phyloP scores from a whole-genome alignment of 352 stramenopile species.

The Pythium volutum region DNA sequence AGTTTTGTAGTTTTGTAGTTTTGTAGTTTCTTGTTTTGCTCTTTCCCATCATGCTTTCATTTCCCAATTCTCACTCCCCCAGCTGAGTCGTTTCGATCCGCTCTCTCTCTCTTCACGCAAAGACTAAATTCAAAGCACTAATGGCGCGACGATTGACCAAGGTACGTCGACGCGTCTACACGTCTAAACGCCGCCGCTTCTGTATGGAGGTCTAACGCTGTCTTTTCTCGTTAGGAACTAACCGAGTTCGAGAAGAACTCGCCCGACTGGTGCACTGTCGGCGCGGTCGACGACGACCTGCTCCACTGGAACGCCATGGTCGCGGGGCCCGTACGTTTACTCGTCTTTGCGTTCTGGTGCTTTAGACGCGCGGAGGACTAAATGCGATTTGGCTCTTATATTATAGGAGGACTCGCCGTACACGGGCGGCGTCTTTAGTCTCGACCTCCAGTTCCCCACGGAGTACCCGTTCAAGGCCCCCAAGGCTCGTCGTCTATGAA shows the following conservation, averaged over 20 bases:
- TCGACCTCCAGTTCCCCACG: constrained; percentile 94
- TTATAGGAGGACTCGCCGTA: constrained; percentile 84
- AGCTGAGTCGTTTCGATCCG: constrained; percentile 2
- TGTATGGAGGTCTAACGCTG: background rate
- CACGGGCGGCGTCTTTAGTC: constrained; percentile 89
- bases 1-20: background rate
- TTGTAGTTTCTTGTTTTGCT: background rate
- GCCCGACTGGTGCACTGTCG: constrained; percentile 86
- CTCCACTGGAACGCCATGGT: constrained; percentile 92
- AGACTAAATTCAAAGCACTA: background rate
- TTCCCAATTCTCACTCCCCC: background rate
- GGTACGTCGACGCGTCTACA: constrained; percentile 24
- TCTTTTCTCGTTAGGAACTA: constrained; percentile 50
- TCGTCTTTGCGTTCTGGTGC: background rate
- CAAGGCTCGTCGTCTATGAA: constrained; percentile 38
- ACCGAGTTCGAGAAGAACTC: constrained; percentile 88
- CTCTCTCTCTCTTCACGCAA: constrained; percentile 1
- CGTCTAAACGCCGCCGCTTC: too few relatives aligned
- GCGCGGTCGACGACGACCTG: constrained; percentile 83
- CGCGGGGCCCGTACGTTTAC: constrained; percentile 81
- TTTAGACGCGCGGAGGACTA: background rate
- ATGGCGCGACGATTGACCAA: constrained; percentile 86
- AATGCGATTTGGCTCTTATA: background rate
- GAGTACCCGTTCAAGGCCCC: constrained; percentile 97
- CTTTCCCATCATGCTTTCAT: background rate